Conservation (phyloP, 257 asterid genomes). For the Phtheirospermum japonicum region DNA sequence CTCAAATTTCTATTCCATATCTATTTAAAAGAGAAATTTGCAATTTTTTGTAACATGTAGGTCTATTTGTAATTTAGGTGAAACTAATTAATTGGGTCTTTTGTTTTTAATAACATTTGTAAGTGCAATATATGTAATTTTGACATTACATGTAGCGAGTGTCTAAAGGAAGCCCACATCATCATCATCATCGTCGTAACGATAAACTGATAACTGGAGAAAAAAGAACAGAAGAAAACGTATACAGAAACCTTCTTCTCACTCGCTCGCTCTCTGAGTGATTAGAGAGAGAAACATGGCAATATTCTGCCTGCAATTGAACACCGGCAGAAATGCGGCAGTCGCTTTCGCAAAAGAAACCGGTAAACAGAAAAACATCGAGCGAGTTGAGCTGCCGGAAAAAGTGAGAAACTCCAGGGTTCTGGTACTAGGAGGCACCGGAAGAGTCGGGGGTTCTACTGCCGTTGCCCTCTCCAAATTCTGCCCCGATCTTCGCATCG, state of each 20-base stretch:
- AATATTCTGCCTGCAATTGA: slow-evolving; percentile 46
- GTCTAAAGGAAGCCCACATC: slow-evolving; percentile 27
- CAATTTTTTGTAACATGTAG: no score
- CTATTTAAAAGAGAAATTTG: no score
- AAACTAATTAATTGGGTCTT: no score
- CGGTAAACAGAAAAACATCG: slow-evolving; percentile 28
- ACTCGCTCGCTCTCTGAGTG: not conserved
- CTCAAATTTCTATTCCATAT: no score
- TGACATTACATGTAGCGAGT: not conserved
- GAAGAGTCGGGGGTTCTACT: slow-evolving; percentile 97
- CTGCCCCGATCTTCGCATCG: slow-evolving; percentile 63
- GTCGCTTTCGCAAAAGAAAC: slow-evolving; percentile 34
- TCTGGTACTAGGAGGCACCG: slow-evolving; percentile 88
- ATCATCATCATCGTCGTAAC: slow-evolving; percentile 17
- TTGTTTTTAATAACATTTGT: not conserved
- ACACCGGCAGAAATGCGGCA: slow-evolving; percentile 26
- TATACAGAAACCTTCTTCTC: not conserved
- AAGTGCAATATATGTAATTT: not conserved
- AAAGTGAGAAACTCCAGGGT: slow-evolving; percentile 56
- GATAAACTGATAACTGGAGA: slow-evolving; percentile 25
- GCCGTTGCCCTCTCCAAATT: slow-evolving; percentile 73
- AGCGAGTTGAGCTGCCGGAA: slow-evolving; percentile 46
- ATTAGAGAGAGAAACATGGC: slow-evolving; percentile 38
- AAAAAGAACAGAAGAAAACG: not conserved
- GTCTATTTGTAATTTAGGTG: no score